Percentiles rank a stretch among this genome's conserved stretches.
phyloP scores from a whole-genome alignment of 2,329 filamentous ascomycete genomes.

The Verticillium tricorpus region DNA sequence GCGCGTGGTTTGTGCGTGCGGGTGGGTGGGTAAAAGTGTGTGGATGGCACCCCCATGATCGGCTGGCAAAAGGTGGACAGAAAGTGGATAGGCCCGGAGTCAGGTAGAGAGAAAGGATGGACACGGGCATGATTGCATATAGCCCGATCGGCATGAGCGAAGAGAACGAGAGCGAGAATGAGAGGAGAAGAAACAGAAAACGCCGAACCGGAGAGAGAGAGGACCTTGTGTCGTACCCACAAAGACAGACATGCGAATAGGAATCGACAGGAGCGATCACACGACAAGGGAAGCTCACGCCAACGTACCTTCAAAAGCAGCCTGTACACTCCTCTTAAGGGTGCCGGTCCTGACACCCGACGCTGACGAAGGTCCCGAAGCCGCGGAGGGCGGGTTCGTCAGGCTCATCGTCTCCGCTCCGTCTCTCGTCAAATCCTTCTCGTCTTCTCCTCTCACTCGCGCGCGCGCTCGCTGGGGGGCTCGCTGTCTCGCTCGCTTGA shows the following conservation, averaged over 20 bases:
- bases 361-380: conserved; percentile 43
- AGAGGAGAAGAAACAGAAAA: conserved; percentile 12
- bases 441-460: background rate
- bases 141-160: background rate
- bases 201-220: background rate
- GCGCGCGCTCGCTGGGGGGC: background rate
- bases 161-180: conserved; percentile 9
- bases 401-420: conserved; percentile 37
- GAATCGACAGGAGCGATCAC: conserved; percentile 7
- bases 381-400: conserved; percentile 48
- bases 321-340: conserved; percentile 56
- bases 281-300: background rate
- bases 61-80: background rate
- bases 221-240: too few relatives aligned
- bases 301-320: conserved; percentile 55
- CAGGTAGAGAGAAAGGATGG: conserved; percentile 7
- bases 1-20: background rate
- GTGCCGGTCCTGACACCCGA: conserved; percentile 32
- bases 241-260: background rate
- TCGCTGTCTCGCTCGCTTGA: background rate
- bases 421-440: background rate
- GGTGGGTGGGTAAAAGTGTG: background rate
- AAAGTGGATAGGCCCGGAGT: conserved; percentile 1
- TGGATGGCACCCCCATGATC: background rate
- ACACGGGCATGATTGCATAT: conserved; percentile 2